These are phyloP conservation scores for Carex littledalei DNA, from an alignment of 176 grass and related monocot genomes.

Conservation along the genomic window DNA sequence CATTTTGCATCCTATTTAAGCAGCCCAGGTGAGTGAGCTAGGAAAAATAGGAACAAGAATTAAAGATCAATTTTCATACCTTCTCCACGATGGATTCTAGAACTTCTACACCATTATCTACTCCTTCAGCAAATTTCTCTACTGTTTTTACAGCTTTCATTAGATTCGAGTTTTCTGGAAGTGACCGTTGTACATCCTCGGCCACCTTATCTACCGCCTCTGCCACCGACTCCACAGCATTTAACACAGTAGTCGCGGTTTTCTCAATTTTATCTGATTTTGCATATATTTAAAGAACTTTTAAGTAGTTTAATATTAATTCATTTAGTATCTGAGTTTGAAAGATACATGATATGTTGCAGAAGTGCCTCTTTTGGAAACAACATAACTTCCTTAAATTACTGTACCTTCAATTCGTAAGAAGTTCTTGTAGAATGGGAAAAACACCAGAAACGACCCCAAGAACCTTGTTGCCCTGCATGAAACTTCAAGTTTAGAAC, in stretches of 20 bases:
- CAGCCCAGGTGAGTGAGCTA: no score
- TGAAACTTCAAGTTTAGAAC: constrained; percentile 2
- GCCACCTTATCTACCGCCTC: constrained; percentile 49
- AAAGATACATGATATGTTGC: neutral
- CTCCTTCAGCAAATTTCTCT: constrained; percentile 42
- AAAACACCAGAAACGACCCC: neutral
- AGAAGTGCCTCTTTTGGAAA: neutral
- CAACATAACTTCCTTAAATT: neutral
- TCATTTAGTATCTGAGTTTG: neutral
- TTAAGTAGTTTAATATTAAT: neutral
- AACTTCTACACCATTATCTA: constrained; percentile 50
- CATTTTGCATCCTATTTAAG: no score
- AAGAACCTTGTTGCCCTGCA: no score
- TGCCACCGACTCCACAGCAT: constrained; percentile 53
- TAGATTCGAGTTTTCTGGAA: constrained; percentile 45
- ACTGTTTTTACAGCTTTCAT: constrained; percentile 34
- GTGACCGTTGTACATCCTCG: constrained; percentile 23
- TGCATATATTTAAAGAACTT: neutral
- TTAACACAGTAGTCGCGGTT: constrained; percentile 19
- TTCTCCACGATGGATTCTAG: constrained; percentile 46
- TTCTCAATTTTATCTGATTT: constrained; percentile 35
- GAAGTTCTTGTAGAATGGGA: constrained; percentile 29
- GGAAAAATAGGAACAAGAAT: neutral
- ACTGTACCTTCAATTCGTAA: constrained; percentile 20
- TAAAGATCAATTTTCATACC: constrained; percentile 20